phyloP scores from a whole-genome alignment of 2,329 filamentous ascomycete genomes.

The Helotiales sp. region DNA sequence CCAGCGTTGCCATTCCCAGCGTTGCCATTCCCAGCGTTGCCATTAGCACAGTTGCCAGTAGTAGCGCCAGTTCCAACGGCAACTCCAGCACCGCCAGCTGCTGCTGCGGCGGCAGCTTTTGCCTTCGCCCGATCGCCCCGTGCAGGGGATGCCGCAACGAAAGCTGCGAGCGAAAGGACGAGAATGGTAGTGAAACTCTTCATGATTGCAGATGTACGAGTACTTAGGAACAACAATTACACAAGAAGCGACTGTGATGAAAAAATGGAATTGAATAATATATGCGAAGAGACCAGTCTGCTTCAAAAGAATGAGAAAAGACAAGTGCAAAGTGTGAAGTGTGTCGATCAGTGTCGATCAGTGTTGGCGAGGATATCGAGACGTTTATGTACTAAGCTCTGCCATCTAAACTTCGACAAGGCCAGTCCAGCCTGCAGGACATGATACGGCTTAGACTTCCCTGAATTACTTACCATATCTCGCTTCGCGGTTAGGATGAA shows the following conservation, averaged over 20 bases:
- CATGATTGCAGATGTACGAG: background rate
- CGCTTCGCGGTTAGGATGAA: no score
- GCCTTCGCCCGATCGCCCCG: background rate
- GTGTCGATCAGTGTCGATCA: no score
- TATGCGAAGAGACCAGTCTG: background rate
- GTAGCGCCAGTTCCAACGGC: background rate
- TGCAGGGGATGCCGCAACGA: background rate
- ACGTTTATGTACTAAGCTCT: no score
- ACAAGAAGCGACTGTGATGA: background rate
- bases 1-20: no score
- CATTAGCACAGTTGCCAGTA: background rate
- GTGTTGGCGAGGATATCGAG: no score
- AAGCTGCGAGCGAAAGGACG: background rate
- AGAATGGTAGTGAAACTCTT: slow-evolving; percentile 2
- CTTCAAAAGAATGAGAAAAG: background rate
- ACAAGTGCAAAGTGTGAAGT: background rate
- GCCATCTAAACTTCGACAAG: no score
- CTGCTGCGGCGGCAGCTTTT: background rate
- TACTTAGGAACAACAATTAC: background rate
- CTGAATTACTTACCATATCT: no score
- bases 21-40: no score
- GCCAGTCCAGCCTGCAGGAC: no score
- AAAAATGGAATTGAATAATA: background rate
- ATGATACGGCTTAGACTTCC: no score
- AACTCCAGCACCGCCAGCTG: background rate